Evolutionary conservation across 108 stramenopile genomes (phyloP), one percentile per base, ranked within the genome.

Genomic region (Pseudonitzschia delicatissima): DNA sequence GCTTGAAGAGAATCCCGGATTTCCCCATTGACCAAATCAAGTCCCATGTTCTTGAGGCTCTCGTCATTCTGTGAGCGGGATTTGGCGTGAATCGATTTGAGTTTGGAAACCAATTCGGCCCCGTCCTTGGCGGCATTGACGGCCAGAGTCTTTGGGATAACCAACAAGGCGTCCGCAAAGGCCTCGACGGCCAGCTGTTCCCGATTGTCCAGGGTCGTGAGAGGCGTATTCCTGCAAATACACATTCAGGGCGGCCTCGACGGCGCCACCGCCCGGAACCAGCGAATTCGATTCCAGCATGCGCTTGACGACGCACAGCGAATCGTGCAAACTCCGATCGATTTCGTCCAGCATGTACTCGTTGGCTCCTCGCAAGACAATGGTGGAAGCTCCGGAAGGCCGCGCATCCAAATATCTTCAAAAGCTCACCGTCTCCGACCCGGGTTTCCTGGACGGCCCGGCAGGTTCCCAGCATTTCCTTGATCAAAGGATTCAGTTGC

Each of bases 291-390:
- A 85, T 79, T 99, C 99, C 15, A 99, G 78, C 91, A 99, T 96
- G 20, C 99, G 82, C 82, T 99, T 99, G 59, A 99, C 88, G 39
- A 99, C 95, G 74, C 96, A 98, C 26, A 99, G 74, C 6, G 94
- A 85, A 81, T 99, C 99, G 73, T 99, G 98, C 39, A 99, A 82
- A 26, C 98, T 96, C 27, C 99, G 87, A 70, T 99, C 97, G 93
- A 98, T 97, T 77, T 99, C 99, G 77, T 99, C 99, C 45, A 99
- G 81, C 93, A 97, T 94, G 88, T 95, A 99, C 59, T 99, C 98
- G 80, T 99, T 99, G 47, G 99, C 98, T 27, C 99, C 99, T 17
- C 99, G 87, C 49, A 99, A 82, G 33, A 99, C 94, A 57, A 99
- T 90, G 1, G 98, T 98, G 44, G 95, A 93, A 8, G 98, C 96